These are phyloP conservation scores for Xylariaceae sp. DNA, from an alignment of 2,329 filamentous ascomycete species.

Conservation along the genomic window DNA sequence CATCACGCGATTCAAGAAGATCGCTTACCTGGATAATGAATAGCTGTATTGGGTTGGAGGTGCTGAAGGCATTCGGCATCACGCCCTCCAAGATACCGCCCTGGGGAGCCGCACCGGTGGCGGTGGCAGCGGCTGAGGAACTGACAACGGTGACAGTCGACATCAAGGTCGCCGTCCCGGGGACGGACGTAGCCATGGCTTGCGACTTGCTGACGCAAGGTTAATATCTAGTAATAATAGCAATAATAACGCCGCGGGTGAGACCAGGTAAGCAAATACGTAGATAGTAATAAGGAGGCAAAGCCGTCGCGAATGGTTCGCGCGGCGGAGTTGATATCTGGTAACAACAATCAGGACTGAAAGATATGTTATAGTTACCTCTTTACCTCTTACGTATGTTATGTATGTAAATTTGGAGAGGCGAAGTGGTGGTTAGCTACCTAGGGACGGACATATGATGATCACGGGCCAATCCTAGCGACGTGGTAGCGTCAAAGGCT, in stretches of 20 bases:
- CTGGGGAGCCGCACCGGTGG: constrained; percentile 43
- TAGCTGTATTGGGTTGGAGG: constrained; percentile 71
- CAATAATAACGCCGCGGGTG: background rate
- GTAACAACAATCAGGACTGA: no score
- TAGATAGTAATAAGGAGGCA: background rate
- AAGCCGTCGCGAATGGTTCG: background rate
- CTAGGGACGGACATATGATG: no score
- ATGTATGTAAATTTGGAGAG: no score
- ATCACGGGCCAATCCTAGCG: no score
- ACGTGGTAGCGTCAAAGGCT: no score
- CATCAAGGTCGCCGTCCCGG: constrained; percentile 24
- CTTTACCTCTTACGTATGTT: no score
- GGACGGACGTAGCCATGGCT: constrained; percentile 29
- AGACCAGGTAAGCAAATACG: background rate
- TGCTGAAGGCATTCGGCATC: constrained; percentile 69
- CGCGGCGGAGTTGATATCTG: no score
- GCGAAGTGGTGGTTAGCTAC: no score
- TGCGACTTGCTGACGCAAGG: constrained; percentile 8
- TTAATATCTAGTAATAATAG: constrained; percentile 9
- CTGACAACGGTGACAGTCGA: constrained; percentile 27
- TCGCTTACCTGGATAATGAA: constrained; percentile 71
- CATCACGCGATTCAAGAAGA: background rate
- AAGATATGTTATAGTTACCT: no score
- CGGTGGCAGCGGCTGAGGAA: constrained; percentile 34
- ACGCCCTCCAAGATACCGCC: constrained; percentile 71